A percentile compares a stretch with the other conserved stretches of the same genome.
Conservation (phyloP, 2,329 filamentous ascomycete species). For the Xylariaceae sp. region DNA sequence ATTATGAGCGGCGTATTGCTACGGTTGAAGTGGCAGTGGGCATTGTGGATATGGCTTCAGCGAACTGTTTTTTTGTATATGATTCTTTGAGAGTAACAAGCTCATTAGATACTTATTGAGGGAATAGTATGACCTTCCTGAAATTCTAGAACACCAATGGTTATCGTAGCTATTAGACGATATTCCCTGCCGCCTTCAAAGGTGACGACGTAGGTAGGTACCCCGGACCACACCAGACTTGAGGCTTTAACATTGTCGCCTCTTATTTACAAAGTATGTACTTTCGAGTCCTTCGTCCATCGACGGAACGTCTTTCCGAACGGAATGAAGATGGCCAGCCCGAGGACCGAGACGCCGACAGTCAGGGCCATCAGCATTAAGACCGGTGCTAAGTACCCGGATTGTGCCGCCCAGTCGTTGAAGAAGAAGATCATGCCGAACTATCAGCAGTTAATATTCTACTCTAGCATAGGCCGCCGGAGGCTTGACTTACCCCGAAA, state of each 20-base stretch:
- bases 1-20: not conserved
- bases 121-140: not conserved
- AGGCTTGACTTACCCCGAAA: conserved; percentile 38
- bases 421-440: conserved; percentile 38
- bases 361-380: conserved; percentile 35
- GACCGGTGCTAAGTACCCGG: conserved; percentile 33
- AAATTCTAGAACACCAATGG: not conserved
- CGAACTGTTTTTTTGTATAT: not conserved
- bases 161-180: not conserved
- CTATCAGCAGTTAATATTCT: conserved; percentile 13
- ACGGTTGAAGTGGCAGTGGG: not conserved
- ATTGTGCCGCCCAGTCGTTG: conserved; percentile 32
- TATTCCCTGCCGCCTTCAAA: not conserved
- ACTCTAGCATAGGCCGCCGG: not conserved
- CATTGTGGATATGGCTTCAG: not conserved
- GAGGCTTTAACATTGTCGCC: not conserved
- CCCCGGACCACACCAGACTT: not conserved
- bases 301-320: conserved; percentile 37
- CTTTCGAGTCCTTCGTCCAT: conserved; percentile 35
- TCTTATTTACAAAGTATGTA: conserved; percentile 28
- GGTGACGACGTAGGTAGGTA: not conserved
- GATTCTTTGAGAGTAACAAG: not conserved
- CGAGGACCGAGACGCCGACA: conserved; percentile 31
- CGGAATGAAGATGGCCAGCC: conserved; percentile 33
- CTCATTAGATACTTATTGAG: not conserved